Percentiles rank a stretch among this genome's conserved stretches.
Conservation (phyloP, 805 yeast species). For the Pichia insulana region DNA sequence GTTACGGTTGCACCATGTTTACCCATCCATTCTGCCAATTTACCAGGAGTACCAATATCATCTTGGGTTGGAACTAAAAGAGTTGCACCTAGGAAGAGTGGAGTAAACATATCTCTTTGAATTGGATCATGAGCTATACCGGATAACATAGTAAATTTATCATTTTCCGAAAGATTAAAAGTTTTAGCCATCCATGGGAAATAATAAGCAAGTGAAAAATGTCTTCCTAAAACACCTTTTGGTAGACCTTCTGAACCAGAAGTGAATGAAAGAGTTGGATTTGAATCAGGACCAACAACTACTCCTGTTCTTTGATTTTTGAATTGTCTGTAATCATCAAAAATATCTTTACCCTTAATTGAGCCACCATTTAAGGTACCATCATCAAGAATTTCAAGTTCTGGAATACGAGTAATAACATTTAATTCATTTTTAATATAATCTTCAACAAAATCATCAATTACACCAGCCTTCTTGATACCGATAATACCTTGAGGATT, state of each 20-base stretch:
- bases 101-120: slow-evolving; percentile 98
- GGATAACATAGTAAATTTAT: slow-evolving; percentile 92
- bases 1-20: slow-evolving; percentile 88
- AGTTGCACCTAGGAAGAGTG: slow-evolving; percentile 90
- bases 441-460: slow-evolving; percentile 70
- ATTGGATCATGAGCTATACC: slow-evolving; percentile 99
- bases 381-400: slow-evolving; percentile 66
- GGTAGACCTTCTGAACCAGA: slow-evolving; percentile 98
- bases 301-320: slow-evolving; percentile 70
- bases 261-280: slow-evolving; percentile 93
- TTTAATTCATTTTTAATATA: slow-evolving; percentile 67
- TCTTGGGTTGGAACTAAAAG: slow-evolving; percentile 90
- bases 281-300: slow-evolving; percentile 92
- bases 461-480: slow-evolving; percentile 78
- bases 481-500: slow-evolving; percentile 87
- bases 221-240: slow-evolving; percentile 97
- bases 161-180: slow-evolving; percentile 68
- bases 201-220: slow-evolving; percentile 91
- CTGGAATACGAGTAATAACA: slow-evolving; percentile 66
- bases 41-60: slow-evolving; percentile 98
- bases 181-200: slow-evolving; percentile 97
- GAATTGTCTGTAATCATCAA: slow-evolving; percentile 37
- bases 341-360: slow-evolving; percentile 35
- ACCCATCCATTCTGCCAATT: slow-evolving; percentile 95
- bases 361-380: slow-evolving; percentile 64